phyloP scores from a whole-genome alignment of 2,329 filamentous ascomycete genomes.

The Alternaria panax region DNA sequence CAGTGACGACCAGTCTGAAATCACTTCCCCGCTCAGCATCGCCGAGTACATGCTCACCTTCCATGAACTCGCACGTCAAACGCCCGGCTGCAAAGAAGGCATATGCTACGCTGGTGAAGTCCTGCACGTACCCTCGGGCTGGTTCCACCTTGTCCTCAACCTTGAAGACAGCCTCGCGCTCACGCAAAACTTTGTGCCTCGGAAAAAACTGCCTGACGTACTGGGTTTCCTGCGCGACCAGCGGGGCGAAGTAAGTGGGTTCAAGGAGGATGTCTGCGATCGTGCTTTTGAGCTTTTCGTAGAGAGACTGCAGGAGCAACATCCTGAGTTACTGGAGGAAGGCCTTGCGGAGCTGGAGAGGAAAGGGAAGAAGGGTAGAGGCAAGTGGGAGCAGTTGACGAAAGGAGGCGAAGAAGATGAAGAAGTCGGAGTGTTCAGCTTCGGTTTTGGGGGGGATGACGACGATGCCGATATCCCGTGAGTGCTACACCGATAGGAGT shows the following conservation, averaged over 20 bases:
- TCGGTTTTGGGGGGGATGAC: slow-evolving; percentile 66
- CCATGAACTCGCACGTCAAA: slow-evolving; percentile 79
- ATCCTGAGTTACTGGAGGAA: slow-evolving; percentile 70
- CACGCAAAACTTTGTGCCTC: slow-evolving; percentile 93
- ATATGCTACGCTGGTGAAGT: slow-evolving; percentile 86
- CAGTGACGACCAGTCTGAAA: slow-evolving; percentile 87
- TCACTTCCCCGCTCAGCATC: slow-evolving; percentile 91
- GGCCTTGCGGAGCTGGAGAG: slow-evolving; percentile 71
- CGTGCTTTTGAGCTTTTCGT: slow-evolving; percentile 76
- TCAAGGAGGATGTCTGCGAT: slow-evolving; percentile 73
- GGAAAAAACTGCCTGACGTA: slow-evolving; percentile 74
- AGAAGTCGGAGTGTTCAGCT: slow-evolving; percentile 63
- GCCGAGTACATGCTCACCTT: slow-evolving; percentile 96
- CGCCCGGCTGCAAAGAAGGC: slow-evolving; percentile 82
- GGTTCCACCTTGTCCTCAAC: slow-evolving; percentile 97
- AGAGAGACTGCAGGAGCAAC: slow-evolving; percentile 66
- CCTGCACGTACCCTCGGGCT: slow-evolving; percentile 89
- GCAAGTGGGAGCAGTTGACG: slow-evolving; percentile 85
- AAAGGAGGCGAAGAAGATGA: slow-evolving; percentile 60
- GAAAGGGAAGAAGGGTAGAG: slow-evolving; percentile 68
- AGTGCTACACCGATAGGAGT: not conserved
- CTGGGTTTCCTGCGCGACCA: slow-evolving; percentile 83
- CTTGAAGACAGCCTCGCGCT: slow-evolving; percentile 83
- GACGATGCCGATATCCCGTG: slow-evolving; percentile 51
- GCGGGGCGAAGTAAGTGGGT: slow-evolving; percentile 86